Percentiles rank a stretch among this genome's conserved stretches.
These are phyloP conservation scores for Tuber magnatum DNA, from an alignment of 495 filamentous ascomycete genomes.

Conservation along the genomic window DNA sequence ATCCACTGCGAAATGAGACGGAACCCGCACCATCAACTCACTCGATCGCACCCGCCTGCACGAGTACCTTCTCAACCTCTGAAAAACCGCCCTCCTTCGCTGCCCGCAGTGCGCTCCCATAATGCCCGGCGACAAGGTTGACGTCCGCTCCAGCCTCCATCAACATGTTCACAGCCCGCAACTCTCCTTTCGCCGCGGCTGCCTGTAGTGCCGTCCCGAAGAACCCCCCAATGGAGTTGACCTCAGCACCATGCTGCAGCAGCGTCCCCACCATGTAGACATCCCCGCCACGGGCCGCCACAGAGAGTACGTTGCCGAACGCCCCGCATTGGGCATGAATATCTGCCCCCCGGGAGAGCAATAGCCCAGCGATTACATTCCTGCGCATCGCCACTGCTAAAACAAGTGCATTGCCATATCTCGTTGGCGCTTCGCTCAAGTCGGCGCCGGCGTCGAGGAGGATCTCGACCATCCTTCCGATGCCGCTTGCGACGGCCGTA, in stretches of 20 bases:
- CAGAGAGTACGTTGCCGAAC: conserved; percentile 15
- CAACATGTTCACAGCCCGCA: conserved; percentile 13
- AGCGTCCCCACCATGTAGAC: conserved; percentile 12
- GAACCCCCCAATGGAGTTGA: conserved; percentile 14
- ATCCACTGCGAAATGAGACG: not conserved
- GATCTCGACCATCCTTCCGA: not conserved
- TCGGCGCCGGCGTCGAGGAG: conserved; percentile 9
- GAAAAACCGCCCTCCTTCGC: not conserved
- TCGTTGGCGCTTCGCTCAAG: not conserved
- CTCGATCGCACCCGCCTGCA: not conserved
- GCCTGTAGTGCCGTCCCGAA: conserved; percentile 5
- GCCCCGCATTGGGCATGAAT: conserved; percentile 63
- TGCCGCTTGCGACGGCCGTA: not conserved
- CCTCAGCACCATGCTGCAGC: conserved; percentile 17
- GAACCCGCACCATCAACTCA: not conserved
- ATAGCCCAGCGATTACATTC: conserved; percentile 59
- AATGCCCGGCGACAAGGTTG: conserved; percentile 8
- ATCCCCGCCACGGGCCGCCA: conserved; percentile 7
- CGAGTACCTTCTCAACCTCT: not conserved
- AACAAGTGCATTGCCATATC: not conserved
- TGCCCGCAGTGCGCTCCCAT: conserved; percentile 6
- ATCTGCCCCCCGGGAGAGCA: conserved; percentile 70
- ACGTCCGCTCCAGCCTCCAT: conserved; percentile 20
- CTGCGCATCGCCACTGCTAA: not conserved
- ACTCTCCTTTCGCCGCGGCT: conserved; percentile 1